Evolutionary conservation across 139 green algal genomes (phyloP).

Genomic region (Chlorella sorokiniana): DNA sequence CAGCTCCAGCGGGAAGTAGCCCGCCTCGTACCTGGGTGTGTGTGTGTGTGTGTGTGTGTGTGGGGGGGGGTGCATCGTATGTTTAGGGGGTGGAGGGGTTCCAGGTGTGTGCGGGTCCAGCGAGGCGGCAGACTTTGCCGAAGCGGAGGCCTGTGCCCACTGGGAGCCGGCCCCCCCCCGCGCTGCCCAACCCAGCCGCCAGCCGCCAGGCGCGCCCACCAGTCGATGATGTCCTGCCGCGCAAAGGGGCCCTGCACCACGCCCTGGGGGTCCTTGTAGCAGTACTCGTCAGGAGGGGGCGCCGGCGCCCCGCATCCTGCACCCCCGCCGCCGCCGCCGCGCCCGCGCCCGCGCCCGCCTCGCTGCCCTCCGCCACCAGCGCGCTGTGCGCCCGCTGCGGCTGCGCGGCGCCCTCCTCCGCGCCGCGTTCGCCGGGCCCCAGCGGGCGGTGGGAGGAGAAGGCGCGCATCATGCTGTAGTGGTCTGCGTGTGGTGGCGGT

Average conservation of each 20-base stretch:
- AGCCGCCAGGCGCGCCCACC: slow-evolving; percentile 46
- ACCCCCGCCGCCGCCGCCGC: background rate
- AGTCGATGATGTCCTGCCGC: slow-evolving; percentile 79
- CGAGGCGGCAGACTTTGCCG: too few relatives aligned
- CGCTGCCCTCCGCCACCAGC: slow-evolving; percentile 13
- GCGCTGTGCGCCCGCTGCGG: slow-evolving; percentile 8
- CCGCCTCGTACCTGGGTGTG: slow-evolving; percentile 47
- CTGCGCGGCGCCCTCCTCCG: background rate
- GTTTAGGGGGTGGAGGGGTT: background rate
- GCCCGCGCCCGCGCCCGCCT: background rate
- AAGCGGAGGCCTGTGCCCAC: too few relatives aligned
- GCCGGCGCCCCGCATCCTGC: slow-evolving; percentile 1
- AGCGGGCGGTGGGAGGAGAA: slow-evolving; percentile 8
- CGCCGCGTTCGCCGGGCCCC: background rate
- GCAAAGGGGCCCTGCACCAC: slow-evolving; percentile 80
- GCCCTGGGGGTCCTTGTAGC: slow-evolving; percentile 79
- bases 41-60: background rate
- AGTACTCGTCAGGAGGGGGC: slow-evolving; percentile 54
- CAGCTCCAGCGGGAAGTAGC: slow-evolving; percentile 81
- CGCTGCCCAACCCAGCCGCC: background rate
- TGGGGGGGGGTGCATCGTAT: background rate
- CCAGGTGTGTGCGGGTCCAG: background rate
- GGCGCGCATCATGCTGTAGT: slow-evolving; percentile 17
- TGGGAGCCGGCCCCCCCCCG: background rate
- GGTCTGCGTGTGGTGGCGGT: slow-evolving; percentile 5